Evolutionary conservation across 1,284 basidiomycete genomes (phyloP), one percentile per base, ranked within the genome.

Genomic region (Marasmius fiardii): DNA sequence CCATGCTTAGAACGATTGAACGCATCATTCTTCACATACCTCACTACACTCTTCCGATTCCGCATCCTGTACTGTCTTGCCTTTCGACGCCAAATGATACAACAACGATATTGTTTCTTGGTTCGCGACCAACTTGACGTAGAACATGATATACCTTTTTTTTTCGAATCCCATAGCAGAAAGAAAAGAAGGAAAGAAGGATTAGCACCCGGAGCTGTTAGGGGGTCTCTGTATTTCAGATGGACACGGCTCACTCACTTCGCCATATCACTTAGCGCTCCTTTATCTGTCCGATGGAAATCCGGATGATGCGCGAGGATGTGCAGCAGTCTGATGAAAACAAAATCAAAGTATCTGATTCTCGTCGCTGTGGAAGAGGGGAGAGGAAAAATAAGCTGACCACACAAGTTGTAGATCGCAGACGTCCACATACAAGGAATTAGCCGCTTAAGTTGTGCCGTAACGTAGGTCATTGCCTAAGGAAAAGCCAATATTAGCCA

Each of bases 281-380:
- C 85, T 43, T 82, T 78, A 4, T 74, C 73, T 20, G 76, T 73
- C 44, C n/a, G n/a, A 10, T 33, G 77, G 65, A 95, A 94, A 70
- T 99, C 96, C 1, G 96, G 95, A 71, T 99, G 96, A 67, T 97
- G 94, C 0, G 95, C 91, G 1, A 99, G 77, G 0, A 96, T 70
- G 65, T 95, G 91, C 4, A 99, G 76, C 14, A 98, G 73, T 4
- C 95, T 86, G 31, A 95, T 84, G 63, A 98, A 91, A 1, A 89
- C 83, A 56, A 88, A 74, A 67, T 98, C 96, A 55, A 96, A 81
- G 47, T 84, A 72, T 23, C 85, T 77, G 8, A 93, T 74, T 39
- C 82, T 79, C 23, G 82, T 64, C n/a, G 76, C 86, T 84, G 64
- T 3, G 51, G 53, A 43, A 56, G 24, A 33, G 18, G 23, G 14